Evolutionary conservation across 495 filamentous ascomycete genomes (phyloP), one percentile per base, ranked within the genome.

Genomic region (Penicillium salamii): DNA sequence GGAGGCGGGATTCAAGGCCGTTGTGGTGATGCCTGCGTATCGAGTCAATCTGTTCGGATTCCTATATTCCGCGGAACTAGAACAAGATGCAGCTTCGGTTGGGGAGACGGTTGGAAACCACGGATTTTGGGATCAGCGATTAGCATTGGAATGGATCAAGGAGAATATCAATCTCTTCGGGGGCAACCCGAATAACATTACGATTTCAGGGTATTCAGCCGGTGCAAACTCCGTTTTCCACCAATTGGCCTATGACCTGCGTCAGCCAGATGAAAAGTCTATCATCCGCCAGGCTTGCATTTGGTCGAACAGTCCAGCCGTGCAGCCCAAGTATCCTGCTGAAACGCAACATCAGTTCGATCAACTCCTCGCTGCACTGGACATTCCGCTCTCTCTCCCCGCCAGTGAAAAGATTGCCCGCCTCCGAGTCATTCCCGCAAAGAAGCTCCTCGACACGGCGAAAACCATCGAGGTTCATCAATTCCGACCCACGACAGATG

Each of bases 21-120:
- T 89, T 14, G 63, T 80, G 15, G 69, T 88, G 26, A 81, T 79
- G 62, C 84, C 86, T 47, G 85, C 84, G 51, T 89, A 89, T 55
- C 79, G 86, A 2, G 65, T 89, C 15, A 82, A 82, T 9, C 71
- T 85, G 0, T 74, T 90, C 20, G 86, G 86, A 1, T 90, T 89
- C 60, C 57, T 88, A 18, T 74, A 82, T 20, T 82, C 80, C 1
- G 46, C 52, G 2, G 74, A 75, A 53, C 21, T 82, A 18, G 72
- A 74, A 12, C 73, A 77, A 2, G 77, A 80, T 45, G 77, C 80
- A 14, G 79, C 79, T 0, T 26, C 77, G 12, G 60, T 52, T 2
- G 52, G 53, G 0, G 68, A 76, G 19, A 61, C 65, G 5, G 55
- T 61, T 3, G 70, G 86, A 18, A 90, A 90, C 57, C 63, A 86